These are phyloP conservation scores for Plenodomus tracheiphilus DNA, from an alignment of 2,329 filamentous ascomycete species.

Conservation along the genomic window DNA sequence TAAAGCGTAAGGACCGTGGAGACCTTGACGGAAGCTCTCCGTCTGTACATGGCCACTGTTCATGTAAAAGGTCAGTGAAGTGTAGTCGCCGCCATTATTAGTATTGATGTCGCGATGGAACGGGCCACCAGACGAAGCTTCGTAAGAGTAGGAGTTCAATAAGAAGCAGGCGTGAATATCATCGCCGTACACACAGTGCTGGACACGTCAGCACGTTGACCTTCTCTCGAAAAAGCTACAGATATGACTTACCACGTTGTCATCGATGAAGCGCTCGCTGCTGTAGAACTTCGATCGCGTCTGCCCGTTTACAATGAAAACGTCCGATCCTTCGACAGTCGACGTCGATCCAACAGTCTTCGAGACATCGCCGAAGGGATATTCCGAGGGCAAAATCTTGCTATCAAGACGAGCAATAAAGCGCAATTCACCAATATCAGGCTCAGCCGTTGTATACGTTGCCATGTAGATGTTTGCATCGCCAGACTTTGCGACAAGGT, in stretches of 20 bases:
- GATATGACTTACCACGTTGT: slow-evolving; percentile 34
- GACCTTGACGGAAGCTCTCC: slow-evolving; percentile 63
- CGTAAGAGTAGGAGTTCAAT: slow-evolving; percentile 58
- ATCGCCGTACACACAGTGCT: slow-evolving; percentile 61
- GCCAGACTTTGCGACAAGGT: slow-evolving; percentile 64
- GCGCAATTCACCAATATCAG: slow-evolving; percentile 57
- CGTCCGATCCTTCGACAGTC: slow-evolving; percentile 58
- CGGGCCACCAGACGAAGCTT: slow-evolving; percentile 66
- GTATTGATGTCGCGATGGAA: slow-evolving; percentile 66
- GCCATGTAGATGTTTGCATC: slow-evolving; percentile 59
- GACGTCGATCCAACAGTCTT: slow-evolving; percentile 56
- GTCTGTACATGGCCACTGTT: slow-evolving; percentile 65
- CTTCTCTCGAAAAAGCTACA: not conserved
- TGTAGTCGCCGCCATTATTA: slow-evolving; percentile 64
- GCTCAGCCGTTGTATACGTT: slow-evolving; percentile 61
- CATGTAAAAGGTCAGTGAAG: slow-evolving; percentile 68
- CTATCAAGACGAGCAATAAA: slow-evolving; percentile 65
- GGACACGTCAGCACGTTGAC: not conserved
- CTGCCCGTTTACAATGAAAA: slow-evolving; percentile 62
- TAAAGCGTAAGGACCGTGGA: slow-evolving; percentile 68
- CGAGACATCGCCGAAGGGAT: slow-evolving; percentile 52
- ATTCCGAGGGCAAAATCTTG: slow-evolving; percentile 39
- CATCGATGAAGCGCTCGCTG: slow-evolving; percentile 70
- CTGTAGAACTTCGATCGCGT: slow-evolving; percentile 73
- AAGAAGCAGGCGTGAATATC: slow-evolving; percentile 65